A percentile compares a stretch with the other conserved stretches of the same genome.
These are phyloP conservation scores for Fusarium sulawesiense DNA, from an alignment of 2,329 filamentous ascomycete genomes.

Conservation along the genomic window DNA sequence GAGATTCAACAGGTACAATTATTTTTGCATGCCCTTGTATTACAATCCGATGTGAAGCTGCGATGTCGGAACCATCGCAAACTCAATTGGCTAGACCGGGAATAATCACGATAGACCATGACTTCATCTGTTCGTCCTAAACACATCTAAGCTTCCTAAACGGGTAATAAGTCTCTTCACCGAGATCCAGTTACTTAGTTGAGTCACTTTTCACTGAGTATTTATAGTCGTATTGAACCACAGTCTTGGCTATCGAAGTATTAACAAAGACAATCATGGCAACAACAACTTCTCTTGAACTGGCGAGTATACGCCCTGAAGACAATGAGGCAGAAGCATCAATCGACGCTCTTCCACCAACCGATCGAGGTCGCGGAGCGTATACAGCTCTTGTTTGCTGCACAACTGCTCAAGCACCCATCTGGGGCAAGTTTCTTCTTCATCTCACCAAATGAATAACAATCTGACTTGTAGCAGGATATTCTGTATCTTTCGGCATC, in stretches of 20 bases:
- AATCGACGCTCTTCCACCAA: slow-evolving; percentile 43
- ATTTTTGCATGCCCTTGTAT: background rate
- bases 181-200: slow-evolving; percentile 13
- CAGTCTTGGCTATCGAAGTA: background rate
- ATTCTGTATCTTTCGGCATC: slow-evolving; percentile 66
- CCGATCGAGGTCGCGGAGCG: slow-evolving; percentile 46
- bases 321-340: slow-evolving; percentile 5
- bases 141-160: slow-evolving; percentile 13
- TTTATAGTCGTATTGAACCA: background rate
- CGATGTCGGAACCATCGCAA: slow-evolving; percentile 38
- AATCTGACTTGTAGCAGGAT: slow-evolving; percentile 34
- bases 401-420: slow-evolving; percentile 49
- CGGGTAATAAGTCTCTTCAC: slow-evolving; percentile 23
- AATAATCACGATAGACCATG: slow-evolving; percentile 16
- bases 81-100: slow-evolving; percentile 29
- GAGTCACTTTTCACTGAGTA: background rate
- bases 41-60: background rate
- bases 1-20: background rate
- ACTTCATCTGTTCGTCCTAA: slow-evolving; percentile 25
- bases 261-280: slow-evolving; percentile 15
- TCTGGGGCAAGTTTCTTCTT: slow-evolving; percentile 45
- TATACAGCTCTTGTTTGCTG: slow-evolving; percentile 48
- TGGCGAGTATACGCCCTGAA: slow-evolving; percentile 13
- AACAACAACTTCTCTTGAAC: slow-evolving; percentile 21
- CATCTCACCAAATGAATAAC: no score